A percentile compares a stretch with the other conserved stretches of the same genome.
phyloP scores from a whole-genome alignment of 148 eudicot genomes.

The Limonium bicolor region DNA sequence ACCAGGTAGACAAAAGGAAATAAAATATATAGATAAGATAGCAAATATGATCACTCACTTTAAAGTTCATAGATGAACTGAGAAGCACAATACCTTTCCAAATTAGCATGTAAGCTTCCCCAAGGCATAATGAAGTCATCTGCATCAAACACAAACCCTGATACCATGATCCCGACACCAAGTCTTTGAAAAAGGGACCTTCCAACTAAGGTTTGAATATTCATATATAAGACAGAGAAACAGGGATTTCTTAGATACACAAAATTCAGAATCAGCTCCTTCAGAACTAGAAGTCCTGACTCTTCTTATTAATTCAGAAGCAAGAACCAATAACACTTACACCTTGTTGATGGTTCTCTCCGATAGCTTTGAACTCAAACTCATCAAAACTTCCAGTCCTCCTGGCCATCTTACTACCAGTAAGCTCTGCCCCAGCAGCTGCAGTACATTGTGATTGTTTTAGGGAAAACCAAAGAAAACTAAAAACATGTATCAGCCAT shows the following conservation, averaged over 20 bases:
- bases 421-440: slow-evolving; percentile 99
- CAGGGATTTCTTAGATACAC: background rate
- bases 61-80: no score
- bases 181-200: slow-evolving; percentile 52
- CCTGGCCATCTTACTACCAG: slow-evolving; percentile 92
- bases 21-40: no score
- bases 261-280: no score
- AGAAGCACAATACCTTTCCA: slow-evolving; percentile 63
- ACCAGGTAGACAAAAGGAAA: no score
- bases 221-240: no score
- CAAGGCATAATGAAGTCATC: slow-evolving; percentile 83
- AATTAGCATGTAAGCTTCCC: slow-evolving; percentile 69
- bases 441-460: background rate
- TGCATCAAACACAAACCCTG: slow-evolving; percentile 88
- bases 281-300: no score
- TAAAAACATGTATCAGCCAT: background rate
- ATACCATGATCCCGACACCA: slow-evolving; percentile 75
- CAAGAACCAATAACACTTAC: slow-evolving; percentile 34
- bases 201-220: background rate
- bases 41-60: no score
- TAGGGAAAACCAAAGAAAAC: background rate
- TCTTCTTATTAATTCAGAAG: no score
- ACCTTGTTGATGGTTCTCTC: slow-evolving; percentile 88
- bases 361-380: slow-evolving; percentile 81
- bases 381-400: slow-evolving; percentile 85